Conservation (phyloP, 2,329 filamentous ascomycete species). For the Hypoxylon sp. region DNA sequence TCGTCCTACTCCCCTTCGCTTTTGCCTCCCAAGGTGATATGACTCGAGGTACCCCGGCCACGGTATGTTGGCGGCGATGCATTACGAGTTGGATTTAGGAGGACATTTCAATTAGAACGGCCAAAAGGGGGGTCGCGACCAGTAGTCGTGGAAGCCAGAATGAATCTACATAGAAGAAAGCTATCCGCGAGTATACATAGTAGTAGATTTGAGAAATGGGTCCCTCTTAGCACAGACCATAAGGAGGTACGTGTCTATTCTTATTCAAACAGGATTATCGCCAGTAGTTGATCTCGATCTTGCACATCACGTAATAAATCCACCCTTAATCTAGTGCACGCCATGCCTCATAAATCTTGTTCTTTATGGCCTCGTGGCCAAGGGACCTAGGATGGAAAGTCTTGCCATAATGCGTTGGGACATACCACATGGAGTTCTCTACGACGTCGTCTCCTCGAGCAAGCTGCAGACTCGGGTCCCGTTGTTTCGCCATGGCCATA, state of each 20-base stretch:
- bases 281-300: conserved; percentile 1
- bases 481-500: conserved; percentile 60
- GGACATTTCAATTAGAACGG: neutral
- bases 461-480: conserved; percentile 56
- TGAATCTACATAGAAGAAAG: neutral
- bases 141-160: neutral
- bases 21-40: neutral
- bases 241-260: neutral
- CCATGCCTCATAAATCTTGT: conserved; percentile 56
- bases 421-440: conserved; percentile 62
- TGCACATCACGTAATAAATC: neutral
- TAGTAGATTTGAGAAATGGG: neutral
- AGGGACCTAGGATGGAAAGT: conserved; percentile 62
- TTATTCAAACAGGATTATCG: neutral
- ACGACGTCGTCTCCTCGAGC: conserved; percentile 49
- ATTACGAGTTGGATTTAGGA: neutral
- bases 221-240: neutral
- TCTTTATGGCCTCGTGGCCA: conserved; percentile 58
- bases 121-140: neutral
- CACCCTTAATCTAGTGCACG: conserved; percentile 35
- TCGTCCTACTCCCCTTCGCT: neutral
- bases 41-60: neutral
- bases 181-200: neutral
- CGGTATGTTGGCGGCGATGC: neutral
- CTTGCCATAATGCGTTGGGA: conserved; percentile 64